Evolutionary conservation across 768 basidiomycete genomes (phyloP), one percentile per base, ranked within the genome.

Genomic region (Suillus weaverae): DNA sequence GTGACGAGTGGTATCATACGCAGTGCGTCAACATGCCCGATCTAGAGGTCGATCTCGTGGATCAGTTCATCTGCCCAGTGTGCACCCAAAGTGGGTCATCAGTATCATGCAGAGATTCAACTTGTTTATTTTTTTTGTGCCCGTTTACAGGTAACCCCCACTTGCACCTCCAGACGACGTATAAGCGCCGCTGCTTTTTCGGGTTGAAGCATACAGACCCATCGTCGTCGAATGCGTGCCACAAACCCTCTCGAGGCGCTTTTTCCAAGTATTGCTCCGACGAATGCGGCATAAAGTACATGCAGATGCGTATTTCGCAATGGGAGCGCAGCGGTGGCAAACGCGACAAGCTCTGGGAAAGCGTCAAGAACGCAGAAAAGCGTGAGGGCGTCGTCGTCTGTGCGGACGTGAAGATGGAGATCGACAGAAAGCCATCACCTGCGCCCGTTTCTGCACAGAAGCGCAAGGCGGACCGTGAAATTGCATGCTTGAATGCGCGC

Each of bases 1-100:
- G 95, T 75, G 95, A 96, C 71, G 92, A 95, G 66, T 97, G 95
- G 95, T 97, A 94, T 74, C 95, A 97, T 73, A 90, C 91, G 0
- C 83, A 86, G 56, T 97, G 95, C 70, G 88, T 96, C 33, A 79
- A 85, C 48, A 90, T 96, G 84, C 85, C 87, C 32, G 94, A 96
- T 66, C 80, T 87, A 8, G 87, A 90, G 69, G 86, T 94, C 41
- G 92, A 95, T 69, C 86, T 97, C 18, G 91, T 97, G 39, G 95
- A 97, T 79, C 90, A 92, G 74, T 97, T 97, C 76, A 87, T 94
- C 61, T 97, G 95, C 75, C 94, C 94, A 1, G 80, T 81, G 5
- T 97, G 95, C 73, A 79, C 89, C 26, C 80, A 84, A 63, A 87
- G 95, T 96, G 68, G 43, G 92, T 83, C 30, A 43, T 41, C 11